Evolutionary conservation across 345 rosid species (phyloP), one percentile per base, ranked within the genome.

Genomic region (Euphorbia peplus): DNA sequence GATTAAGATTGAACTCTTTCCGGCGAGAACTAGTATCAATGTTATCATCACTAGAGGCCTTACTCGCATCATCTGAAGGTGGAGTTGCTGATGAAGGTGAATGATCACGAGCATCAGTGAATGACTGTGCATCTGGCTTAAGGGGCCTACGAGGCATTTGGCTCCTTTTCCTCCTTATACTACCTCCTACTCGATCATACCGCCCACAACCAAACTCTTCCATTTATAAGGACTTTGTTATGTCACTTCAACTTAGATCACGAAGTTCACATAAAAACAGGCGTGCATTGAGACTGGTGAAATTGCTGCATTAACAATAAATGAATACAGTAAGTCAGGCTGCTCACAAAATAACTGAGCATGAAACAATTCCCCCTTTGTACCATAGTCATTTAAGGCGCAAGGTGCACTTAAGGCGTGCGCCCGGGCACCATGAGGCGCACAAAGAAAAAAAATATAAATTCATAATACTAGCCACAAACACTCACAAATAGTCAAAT

Each of bases 101-200:
- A 61, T 75, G 77, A 57, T 83, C 86, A 57, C 29, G 69, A 35
- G 68, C 64, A 56, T 83, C 87, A 57, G 70, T 25, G 59, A 67
- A 61, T 42, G 83, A 30, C 32, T 47, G 79, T 12, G 85, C 75
- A 62, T 87, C 89, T 61, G 89, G 85, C 60, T 88, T 86, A 63
- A 86, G 87, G 21, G 85, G 87, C 35, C 96, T 83, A 26, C 96
- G 90, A 68, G 73, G 79, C 62, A 83, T 69, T 61, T 74, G 82
- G 74, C 80, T 93, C 75, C 98, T 83, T 77, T 84, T 93, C 86
- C 81, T 93, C 81, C 84, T 89, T 50, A 79, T 87, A 59, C 88
- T 68, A 72, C 70, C 73, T 53, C 78, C 80, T 60, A 86, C 69
- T 25, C 77, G 75, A 68, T 81, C 77, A 73, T 76, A 71, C 55